These are phyloP conservation scores for Tetracentron sinense DNA, from an alignment of 164 flowering plant genomes.

Conservation along the genomic window DNA sequence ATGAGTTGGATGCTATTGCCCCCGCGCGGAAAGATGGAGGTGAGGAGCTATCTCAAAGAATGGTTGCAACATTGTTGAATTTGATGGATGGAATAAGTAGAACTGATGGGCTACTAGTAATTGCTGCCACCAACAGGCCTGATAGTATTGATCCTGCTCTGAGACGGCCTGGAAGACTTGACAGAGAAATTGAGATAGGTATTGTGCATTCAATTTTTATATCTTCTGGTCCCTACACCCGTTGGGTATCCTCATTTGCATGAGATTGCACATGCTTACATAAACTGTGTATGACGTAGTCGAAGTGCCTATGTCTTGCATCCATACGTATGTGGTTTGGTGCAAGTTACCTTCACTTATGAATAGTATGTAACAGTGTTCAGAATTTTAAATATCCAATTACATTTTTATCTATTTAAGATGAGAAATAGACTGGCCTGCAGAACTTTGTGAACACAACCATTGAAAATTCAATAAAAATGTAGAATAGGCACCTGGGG, in stretches of 20 bases:
- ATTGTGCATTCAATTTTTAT: conserved; percentile 7
- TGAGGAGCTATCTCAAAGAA: conserved; percentile 80
- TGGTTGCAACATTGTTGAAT: conserved; percentile 82
- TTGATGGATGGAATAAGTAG: conserved; percentile 85
- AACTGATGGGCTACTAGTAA: conserved; percentile 57
- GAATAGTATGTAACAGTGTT: too few relatives aligned
- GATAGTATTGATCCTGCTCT: conserved; percentile 92
- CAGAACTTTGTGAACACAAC: too few relatives aligned
- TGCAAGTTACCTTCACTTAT: too few relatives aligned
- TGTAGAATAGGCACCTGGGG: too few relatives aligned
- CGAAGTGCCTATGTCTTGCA: background rate
- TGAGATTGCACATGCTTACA: background rate
- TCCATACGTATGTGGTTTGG: too few relatives aligned
- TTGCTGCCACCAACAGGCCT: conserved; percentile 86
- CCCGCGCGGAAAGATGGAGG: conserved; percentile 89
- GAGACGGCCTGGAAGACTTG: conserved; percentile 92
- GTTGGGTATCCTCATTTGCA: background rate
- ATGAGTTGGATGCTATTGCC: conserved; percentile 97
- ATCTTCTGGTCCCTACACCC: background rate
- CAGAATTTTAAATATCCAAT: too few relatives aligned
- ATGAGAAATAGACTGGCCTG: too few relatives aligned
- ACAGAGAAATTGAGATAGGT: conserved; percentile 93
- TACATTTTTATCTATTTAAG: too few relatives aligned
- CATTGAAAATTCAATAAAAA: too few relatives aligned
- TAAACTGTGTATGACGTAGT: background rate